Evolutionary conservation across 192 early-diverging fungal species (phyloP), one percentile per base, ranked within the genome.

Genomic region (Coemansia sp.): DNA sequence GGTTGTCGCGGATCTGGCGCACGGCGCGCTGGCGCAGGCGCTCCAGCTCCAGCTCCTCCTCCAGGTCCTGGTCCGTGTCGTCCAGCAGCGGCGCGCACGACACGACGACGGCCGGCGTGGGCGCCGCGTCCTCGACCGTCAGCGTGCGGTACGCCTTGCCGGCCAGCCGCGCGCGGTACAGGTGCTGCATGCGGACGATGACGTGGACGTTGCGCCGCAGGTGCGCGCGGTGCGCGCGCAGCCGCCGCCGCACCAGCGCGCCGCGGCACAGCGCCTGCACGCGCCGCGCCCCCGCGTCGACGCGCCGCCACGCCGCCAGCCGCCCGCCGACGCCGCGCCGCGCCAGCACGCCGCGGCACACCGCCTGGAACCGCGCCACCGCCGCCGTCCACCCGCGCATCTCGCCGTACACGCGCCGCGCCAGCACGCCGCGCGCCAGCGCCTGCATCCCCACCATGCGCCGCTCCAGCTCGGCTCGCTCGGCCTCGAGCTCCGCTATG

Each of bases 41-140:
- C 75, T 99, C 96, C 24, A 94, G 70, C 50, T 90, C 88, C 13
- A 94, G 69, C 76, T 99, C 98, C 66, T 95, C 91, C 69, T 99
- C 94, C 66, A 96, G 93, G 62, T 99, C 96, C 63, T 90, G 85
- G 61, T 93, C 92, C 16, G 85, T 91, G 74, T 95, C 92, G 58
- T 96, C 93, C 48, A 99, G 85, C 48, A 99, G 76, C 63, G 95
- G 88, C 28, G 94, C 81, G 65, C 95, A 98, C 60, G 86, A 80
- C 18, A 85, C 89, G 59, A 94, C 92, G 16, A 99, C 79, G 2
- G 88, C 89, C 7, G 88, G 86, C 21, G 94, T 83, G 0, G 94
- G 85, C 28, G 95, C 93, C 62, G 90, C 96, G 62, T 86, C 85
- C 62, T 88, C 90, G 1, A 87, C 82, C 0, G 86, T 89, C 76